These are phyloP conservation scores for Aspergillus sp. DNA, from an alignment of 2,329 filamentous ascomycete species.

Conservation along the genomic window DNA sequence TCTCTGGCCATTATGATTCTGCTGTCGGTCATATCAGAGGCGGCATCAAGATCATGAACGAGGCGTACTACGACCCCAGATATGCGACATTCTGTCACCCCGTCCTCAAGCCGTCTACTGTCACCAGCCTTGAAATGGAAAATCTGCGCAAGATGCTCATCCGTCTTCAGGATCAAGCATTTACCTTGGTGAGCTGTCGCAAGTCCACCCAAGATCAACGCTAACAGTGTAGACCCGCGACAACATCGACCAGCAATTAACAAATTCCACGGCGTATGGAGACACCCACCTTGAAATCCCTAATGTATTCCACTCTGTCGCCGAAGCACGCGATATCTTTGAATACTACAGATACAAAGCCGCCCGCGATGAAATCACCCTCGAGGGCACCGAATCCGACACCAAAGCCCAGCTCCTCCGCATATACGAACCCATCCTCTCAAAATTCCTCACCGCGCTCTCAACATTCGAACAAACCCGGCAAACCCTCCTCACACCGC, in stretches of 20 bases:
- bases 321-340: neutral
- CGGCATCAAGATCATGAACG: neutral
- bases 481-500: neutral
- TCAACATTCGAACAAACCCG: neutral
- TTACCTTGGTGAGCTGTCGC: neutral
- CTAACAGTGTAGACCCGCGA: neutral
- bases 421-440: neutral
- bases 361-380: neutral
- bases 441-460: neutral
- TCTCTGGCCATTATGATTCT: neutral
- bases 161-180: neutral
- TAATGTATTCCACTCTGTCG: neutral
- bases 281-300: neutral
- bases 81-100: neutral
- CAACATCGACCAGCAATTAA: neutral
- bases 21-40: neutral
- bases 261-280: neutral
- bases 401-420: neutral
- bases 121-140: neutral
- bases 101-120: neutral
- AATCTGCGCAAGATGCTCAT: neutral
- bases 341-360: neutral
- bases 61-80: neutral
- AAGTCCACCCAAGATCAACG: too few species aligned
- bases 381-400: neutral